Conservation (phyloP, 345 rosid species). For the Eucalyptus fibrosa region DNA sequence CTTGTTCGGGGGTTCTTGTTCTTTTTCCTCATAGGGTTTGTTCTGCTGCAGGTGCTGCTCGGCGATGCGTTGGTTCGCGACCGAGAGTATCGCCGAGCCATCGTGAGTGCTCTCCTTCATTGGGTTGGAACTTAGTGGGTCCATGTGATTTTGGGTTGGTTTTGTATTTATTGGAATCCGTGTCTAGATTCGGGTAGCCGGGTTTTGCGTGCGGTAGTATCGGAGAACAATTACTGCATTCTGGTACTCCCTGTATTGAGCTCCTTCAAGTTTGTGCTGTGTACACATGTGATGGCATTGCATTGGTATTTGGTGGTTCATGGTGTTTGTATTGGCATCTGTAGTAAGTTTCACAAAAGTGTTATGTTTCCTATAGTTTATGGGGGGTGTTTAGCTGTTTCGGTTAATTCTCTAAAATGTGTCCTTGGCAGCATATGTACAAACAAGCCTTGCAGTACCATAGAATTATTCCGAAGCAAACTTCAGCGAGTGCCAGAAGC, state of each 20-base stretch:
- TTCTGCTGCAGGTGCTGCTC: conserved; percentile 54
- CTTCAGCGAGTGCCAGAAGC: conserved; percentile 45
- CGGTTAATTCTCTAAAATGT: not conserved
- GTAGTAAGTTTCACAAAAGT: not conserved
- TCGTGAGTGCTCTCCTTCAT: conserved; percentile 32
- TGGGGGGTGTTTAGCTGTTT: not conserved
- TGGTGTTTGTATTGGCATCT: not conserved
- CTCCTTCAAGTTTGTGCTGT: not conserved
- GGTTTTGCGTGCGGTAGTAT: not conserved
- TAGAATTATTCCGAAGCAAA: conserved; percentile 72
- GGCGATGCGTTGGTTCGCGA: conserved; percentile 84
- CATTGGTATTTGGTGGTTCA: not conserved
- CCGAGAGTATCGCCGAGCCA: conserved; percentile 76
- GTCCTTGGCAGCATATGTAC: conserved; percentile 43
- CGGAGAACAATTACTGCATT: not conserved
- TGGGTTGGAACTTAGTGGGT: not conserved
- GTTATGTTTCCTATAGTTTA: not conserved
- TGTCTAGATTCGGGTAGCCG: not conserved
- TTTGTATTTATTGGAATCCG: not conserved
- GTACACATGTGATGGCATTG: not conserved
- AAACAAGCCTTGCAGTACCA: conserved; percentile 82
- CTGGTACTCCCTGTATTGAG: not conserved
- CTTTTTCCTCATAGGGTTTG: not conserved
- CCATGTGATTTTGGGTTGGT: not conserved
- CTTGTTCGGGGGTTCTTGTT: not conserved